A percentile compares a stretch with the other conserved stretches of the same genome.
Conservation (phyloP, 2,329 filamentous ascomycete genomes). For the Chaetomiaceae sp. region DNA sequence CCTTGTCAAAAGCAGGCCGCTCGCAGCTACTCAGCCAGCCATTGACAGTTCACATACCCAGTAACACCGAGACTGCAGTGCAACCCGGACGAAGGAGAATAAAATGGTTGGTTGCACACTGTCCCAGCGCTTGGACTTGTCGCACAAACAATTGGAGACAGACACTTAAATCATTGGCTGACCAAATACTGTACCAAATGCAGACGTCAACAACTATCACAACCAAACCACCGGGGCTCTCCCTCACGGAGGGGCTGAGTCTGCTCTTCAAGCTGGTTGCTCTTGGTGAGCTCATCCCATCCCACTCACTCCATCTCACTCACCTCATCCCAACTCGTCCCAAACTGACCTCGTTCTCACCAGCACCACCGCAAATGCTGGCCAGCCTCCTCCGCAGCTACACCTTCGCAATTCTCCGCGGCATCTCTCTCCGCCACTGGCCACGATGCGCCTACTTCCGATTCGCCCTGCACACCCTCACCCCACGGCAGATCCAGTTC, state of each 20-base stretch:
- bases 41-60: too few species aligned
- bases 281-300: constrained; percentile 2
- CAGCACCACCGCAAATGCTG: constrained; percentile 26
- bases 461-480: constrained; percentile 18
- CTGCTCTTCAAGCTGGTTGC: constrained; percentile 17
- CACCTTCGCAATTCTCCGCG: constrained; percentile 16
- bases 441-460: constrained; percentile 17
- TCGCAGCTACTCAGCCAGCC: too few species aligned
- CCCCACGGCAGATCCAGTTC: constrained; percentile 19
- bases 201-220: neutral
- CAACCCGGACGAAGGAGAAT: too few species aligned
- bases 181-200: neutral
- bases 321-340: neutral
- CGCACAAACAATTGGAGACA: too few species aligned
- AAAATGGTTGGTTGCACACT: too few species aligned
- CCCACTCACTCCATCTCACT: neutral
- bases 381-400: constrained; percentile 23
- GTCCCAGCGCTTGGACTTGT: too few species aligned
- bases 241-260: constrained; percentile 4
- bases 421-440: constrained; percentile 20
- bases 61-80: too few species aligned
- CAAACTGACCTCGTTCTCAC: neutral
- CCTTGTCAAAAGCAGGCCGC: too few species aligned
- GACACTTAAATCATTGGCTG: too few species aligned
- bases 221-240: constrained; percentile 4